These are phyloP conservation scores for Blepharisma stoltei DNA, from an alignment of 73 alveolate genomes.

Conservation along the genomic window DNA sequence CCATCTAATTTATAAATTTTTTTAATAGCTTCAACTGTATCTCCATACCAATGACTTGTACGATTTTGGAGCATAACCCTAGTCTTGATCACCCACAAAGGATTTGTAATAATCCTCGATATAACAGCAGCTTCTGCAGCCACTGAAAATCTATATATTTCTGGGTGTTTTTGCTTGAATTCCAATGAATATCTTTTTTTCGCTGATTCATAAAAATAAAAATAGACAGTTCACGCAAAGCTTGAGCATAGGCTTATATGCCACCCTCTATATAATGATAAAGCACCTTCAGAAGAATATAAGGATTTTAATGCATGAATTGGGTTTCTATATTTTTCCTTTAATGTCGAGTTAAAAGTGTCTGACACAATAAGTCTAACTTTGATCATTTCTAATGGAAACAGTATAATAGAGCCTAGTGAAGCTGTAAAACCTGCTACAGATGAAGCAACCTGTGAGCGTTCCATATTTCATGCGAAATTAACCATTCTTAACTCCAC, in stretches of 20 bases:
- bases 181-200: background rate
- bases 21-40: background rate
- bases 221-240: conserved; percentile 11
- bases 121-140: conserved; percentile 33
- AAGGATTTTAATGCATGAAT: background rate
- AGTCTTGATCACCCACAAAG: conserved; percentile 28
- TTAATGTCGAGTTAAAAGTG: background rate
- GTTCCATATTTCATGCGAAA: background rate
- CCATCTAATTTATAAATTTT: conserved; percentile 18
- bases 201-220: conserved; percentile 2
- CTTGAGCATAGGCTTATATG: background rate
- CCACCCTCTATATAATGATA: conserved; percentile 14
- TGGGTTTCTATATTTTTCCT: background rate
- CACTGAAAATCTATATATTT: background rate
- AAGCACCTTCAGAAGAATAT: background rate
- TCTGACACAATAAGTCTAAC: background rate
- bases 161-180: background rate
- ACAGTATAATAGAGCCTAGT: background rate
- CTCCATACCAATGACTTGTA: conserved; percentile 13
- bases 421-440: conserved; percentile 18
- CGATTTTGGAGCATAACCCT: background rate
- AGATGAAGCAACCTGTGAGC: background rate
- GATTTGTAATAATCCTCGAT: conserved; percentile 24
- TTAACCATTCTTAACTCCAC: too few species aligned
- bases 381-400: conserved; percentile 13